Base-by-base conservation (phyloP, 805 yeast genomes). In the Suhomyces sp. region DNA sequence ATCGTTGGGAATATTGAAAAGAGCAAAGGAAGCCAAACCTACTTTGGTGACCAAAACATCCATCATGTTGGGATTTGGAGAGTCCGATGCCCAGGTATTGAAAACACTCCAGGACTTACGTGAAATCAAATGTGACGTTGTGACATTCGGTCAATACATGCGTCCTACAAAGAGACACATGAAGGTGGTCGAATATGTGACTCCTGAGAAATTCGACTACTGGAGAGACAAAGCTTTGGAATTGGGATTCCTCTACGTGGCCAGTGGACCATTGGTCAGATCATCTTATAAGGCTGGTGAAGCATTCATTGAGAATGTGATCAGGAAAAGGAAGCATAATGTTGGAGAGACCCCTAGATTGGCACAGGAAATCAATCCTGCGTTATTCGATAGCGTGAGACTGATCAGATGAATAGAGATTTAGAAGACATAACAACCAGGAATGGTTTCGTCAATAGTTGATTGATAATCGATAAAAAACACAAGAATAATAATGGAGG, bases 231-330 rank as follows among this genome's bases (percentile, higher is more conserved):
- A 72, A 7, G 98, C 98, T 0, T 59, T 83, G 44, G 87, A 85
- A 27, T 65, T 91, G 76, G 98, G 98, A 1, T 93, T 93, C 73
- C 67, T 88, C 32, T 91, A 93, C 57, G 95, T 96, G 60, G 98
- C 98, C 2, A 82, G 95, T 42, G 99, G 98, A 4, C 98, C 99
- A 2, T 72, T 93, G 52, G 98, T 93, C 4, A 79, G 99, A 59
- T 88, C 97, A 1, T 85, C 95, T 2, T 93, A 93, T 65, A 93
- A 93, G 63, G 99, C 99, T 18, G 99, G 99, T 41, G 99, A 93
- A 63, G 86, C 95, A 2, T 93, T 88, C 53, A 90, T 93, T 52
- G 98, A 93, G 61, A 93, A 93, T 54, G 93, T 93, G 19, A 70
- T 91, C 39, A 81, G 81, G 53, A 83, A 85, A 64, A 79, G 93